Percentiles rank a stretch among this genome's conserved stretches.
Evolutionary conservation across 495 filamentous ascomycete species (phyloP).

Genomic region (Neurospora africana): DNA sequence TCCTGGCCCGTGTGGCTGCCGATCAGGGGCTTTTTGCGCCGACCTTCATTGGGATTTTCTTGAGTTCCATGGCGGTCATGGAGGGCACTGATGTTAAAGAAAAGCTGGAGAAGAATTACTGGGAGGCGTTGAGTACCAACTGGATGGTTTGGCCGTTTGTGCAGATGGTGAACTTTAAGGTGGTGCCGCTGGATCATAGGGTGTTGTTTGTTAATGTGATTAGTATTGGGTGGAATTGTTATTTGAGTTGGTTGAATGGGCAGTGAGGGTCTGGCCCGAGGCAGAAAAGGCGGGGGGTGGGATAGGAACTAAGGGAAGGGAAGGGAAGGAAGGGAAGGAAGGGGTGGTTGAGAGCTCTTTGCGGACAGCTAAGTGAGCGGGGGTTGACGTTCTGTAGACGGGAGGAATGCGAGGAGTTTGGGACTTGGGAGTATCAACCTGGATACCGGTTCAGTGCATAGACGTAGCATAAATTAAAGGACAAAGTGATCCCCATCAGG

Average conservation of each 20-base stretch:
- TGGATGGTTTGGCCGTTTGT: conserved; percentile 90
- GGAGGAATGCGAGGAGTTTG: too few species aligned
- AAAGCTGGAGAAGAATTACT: conserved; percentile 61
- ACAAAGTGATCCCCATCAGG: too few species aligned
- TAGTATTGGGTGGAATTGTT: conserved; percentile 84
- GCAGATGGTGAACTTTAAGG: conserved; percentile 81
- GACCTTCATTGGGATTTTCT: conserved; percentile 68
- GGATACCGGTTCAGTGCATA: too few species aligned
- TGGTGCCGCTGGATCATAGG: conserved; percentile 77
- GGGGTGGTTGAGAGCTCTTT: too few species aligned
- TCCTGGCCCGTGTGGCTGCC: conserved; percentile 65
- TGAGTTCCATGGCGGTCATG: conserved; percentile 76
- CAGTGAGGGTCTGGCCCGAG: background rate
- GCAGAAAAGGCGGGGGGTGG: background rate
- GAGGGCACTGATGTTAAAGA: conserved; percentile 64
- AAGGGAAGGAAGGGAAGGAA: background rate
- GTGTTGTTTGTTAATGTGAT: conserved; percentile 85
- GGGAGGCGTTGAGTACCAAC: conserved; percentile 64
- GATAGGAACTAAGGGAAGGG: background rate
- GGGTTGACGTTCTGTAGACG: too few species aligned
- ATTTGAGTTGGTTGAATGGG: conserved; percentile 76
- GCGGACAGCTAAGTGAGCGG: too few species aligned
- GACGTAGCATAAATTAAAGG: background rate
- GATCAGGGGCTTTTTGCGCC: conserved; percentile 88
- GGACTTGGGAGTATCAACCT: too few species aligned